A percentile compares a stretch with the other conserved stretches of the same genome.
phyloP scores from a whole-genome alignment of 1,139 yeast genomes.

The Taphrina wiesneri region DNA sequence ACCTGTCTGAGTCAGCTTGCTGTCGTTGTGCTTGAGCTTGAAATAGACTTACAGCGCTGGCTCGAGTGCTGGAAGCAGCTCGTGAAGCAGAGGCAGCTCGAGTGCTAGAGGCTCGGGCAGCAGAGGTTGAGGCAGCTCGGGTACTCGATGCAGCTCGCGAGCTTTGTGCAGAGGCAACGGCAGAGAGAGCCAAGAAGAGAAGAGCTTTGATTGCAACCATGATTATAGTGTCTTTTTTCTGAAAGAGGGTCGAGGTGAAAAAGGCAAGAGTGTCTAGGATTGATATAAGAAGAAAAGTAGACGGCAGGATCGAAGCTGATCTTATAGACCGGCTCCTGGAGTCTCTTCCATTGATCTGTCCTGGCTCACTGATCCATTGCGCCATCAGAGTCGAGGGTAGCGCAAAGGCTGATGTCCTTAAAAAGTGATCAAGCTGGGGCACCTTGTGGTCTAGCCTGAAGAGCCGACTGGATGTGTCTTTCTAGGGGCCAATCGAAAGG shows the following conservation, averaged over 20 bases:
- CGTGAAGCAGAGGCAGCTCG: constrained; percentile 22
- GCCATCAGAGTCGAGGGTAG: neutral
- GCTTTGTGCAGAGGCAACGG: constrained; percentile 27
- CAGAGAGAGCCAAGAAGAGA: constrained; percentile 28
- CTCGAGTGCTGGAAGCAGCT: constrained; percentile 9
- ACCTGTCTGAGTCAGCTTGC: neutral
- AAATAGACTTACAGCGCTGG: neutral
- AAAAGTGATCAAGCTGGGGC: neutral
- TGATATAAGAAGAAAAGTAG: neutral
- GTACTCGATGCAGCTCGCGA: neutral
- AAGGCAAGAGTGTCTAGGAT: neutral
- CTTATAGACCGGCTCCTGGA: neutral
- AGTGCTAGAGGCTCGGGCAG: constrained; percentile 11
- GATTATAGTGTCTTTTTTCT: neutral
- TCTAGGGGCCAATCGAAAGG: neutral
- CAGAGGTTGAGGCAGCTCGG: constrained; percentile 18
- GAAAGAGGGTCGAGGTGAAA: neutral
- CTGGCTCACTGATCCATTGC: neutral
- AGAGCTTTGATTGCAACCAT: constrained; percentile 32
- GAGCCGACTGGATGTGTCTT: neutral
- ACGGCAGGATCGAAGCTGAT: neutral
- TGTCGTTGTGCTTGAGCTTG: no score
- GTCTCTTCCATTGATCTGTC: neutral
- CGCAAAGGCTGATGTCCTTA: neutral
- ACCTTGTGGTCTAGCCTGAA: neutral